These are phyloP conservation scores for Termitomyces sp. DNA, from an alignment of 768 basidiomycete genomes.

Conservation along the genomic window DNA sequence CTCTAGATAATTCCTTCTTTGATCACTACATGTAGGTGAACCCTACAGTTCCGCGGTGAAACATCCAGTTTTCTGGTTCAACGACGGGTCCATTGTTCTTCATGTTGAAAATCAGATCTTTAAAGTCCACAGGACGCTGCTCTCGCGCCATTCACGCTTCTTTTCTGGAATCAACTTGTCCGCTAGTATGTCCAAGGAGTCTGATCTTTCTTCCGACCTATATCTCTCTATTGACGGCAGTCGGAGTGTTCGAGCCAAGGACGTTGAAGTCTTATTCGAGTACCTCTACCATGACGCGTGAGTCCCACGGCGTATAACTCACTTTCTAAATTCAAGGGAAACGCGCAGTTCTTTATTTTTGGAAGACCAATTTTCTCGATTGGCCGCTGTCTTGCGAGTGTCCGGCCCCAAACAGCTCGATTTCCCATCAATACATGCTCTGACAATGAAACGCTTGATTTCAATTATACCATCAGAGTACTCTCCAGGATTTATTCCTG, in stretches of 20 bases:
- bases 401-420: constrained; percentile 53
- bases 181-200: background rate
- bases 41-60: background rate
- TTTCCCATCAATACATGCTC: constrained; percentile 46
- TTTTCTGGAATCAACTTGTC: constrained; percentile 14
- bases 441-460: constrained; percentile 37
- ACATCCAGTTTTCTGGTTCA: constrained; percentile 59
- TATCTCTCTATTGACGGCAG: constrained; percentile 30
- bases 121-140: constrained; percentile 50
- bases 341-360: constrained; percentile 41
- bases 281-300: constrained; percentile 68
- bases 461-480: constrained; percentile 47
- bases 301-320: constrained; percentile 21
- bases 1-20: too few species aligned
- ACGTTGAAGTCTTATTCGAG: constrained; percentile 53
- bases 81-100: constrained; percentile 58
- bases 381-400: constrained; percentile 53
- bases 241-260: constrained; percentile 32
- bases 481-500: constrained; percentile 34
- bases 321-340: background rate
- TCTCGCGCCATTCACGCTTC: constrained; percentile 46
- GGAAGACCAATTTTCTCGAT: constrained; percentile 37
- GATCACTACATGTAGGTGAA: background rate
- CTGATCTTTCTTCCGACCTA: background rate
- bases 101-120: constrained; percentile 40